phyloP scores from a whole-genome alignment of 768 basidiomycete genomes.

The Mycena maculata region DNA sequence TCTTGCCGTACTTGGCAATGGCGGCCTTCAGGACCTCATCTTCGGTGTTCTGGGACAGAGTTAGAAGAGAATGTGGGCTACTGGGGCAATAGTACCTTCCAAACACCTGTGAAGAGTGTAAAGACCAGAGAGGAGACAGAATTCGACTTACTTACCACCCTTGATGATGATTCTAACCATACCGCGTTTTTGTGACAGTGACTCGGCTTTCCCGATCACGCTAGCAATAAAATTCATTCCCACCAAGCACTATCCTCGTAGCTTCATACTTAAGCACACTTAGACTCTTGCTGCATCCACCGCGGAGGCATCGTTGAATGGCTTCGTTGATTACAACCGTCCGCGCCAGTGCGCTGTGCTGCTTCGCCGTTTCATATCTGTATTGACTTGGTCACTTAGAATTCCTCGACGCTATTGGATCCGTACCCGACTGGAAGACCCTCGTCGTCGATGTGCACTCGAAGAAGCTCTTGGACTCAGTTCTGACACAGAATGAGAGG shows the following conservation, averaged over 20 bases:
- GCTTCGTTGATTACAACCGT: slow-evolving; percentile 59
- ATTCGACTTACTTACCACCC: slow-evolving; percentile 61
- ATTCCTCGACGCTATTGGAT: slow-evolving; percentile 88
- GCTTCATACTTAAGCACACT: no score
- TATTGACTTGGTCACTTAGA: slow-evolving; percentile 54
- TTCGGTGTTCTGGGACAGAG: slow-evolving; percentile 80
- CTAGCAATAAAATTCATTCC: no score
- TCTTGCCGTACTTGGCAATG: slow-evolving; percentile 97
- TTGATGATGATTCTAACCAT: slow-evolving; percentile 95
- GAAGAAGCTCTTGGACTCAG: slow-evolving; percentile 83
- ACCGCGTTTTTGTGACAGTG: no score
- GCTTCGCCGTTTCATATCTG: slow-evolving; percentile 15
- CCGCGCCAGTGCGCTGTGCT: slow-evolving; percentile 55
- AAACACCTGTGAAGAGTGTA: slow-evolving; percentile 54
- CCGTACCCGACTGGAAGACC: slow-evolving; percentile 96
- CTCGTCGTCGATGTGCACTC: slow-evolving; percentile 96
- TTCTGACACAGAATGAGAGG: slow-evolving; percentile 94
- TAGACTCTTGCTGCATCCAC: no score
- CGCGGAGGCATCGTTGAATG: no score
- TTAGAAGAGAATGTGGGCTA: slow-evolving; percentile 21
- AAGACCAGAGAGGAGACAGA: not conserved
- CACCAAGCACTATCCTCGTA: no score
- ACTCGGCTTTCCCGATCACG: no score
- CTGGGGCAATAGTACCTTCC: slow-evolving; percentile 67
- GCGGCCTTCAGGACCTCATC: slow-evolving; percentile 99